Percentiles rank a stretch among this genome's conserved stretches.
phyloP scores from a whole-genome alignment of 345 rosid species.

The Cardamine chenopodiifolia region DNA sequence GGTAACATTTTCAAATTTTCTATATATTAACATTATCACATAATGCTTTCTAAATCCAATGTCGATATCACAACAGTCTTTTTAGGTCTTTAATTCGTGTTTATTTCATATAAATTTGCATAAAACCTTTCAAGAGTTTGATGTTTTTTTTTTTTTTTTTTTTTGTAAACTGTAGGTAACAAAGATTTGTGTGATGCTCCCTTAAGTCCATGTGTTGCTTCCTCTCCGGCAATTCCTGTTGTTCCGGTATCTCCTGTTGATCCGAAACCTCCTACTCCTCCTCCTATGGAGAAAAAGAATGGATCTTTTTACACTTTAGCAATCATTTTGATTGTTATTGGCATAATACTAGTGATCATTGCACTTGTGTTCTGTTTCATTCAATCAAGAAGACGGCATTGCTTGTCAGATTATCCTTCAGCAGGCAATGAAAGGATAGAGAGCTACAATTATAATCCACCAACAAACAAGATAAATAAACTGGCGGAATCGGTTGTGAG shows the following conservation, averaged over 20 bases:
- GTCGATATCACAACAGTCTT: background rate
- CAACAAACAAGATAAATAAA: background rate
- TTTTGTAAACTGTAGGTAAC: slow-evolving; percentile 55
- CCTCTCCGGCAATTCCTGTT: slow-evolving; percentile 11
- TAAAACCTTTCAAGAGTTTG: background rate
- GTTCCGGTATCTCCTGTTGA: slow-evolving; percentile 15
- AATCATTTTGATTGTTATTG: slow-evolving; percentile 40
- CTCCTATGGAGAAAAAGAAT: background rate
- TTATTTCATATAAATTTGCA: background rate
- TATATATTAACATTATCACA: background rate
- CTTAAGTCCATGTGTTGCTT: slow-evolving; percentile 44
- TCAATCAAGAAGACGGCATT: slow-evolving; percentile 22
- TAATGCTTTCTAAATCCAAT: background rate
- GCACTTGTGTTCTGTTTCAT: slow-evolving; percentile 30
- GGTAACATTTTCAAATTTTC: slow-evolving; percentile 40
- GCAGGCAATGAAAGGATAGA: slow-evolving; percentile 34
- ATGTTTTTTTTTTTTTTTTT: no score
- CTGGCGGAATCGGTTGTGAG: slow-evolving; percentile 28
- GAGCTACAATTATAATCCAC: slow-evolving; percentile 37
- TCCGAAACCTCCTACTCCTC: slow-evolving; percentile 29
- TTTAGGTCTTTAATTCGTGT: background rate
- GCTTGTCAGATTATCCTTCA: slow-evolving; percentile 24
- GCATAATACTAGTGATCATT: slow-evolving; percentile 36
- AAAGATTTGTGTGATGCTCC: slow-evolving; percentile 63
- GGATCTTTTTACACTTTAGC: slow-evolving; percentile 29